A percentile compares a stretch with the other conserved stretches of the same genome.
Conservation (phyloP, 2,329 filamentous ascomycete species). For the Diaporthe vexans region DNA sequence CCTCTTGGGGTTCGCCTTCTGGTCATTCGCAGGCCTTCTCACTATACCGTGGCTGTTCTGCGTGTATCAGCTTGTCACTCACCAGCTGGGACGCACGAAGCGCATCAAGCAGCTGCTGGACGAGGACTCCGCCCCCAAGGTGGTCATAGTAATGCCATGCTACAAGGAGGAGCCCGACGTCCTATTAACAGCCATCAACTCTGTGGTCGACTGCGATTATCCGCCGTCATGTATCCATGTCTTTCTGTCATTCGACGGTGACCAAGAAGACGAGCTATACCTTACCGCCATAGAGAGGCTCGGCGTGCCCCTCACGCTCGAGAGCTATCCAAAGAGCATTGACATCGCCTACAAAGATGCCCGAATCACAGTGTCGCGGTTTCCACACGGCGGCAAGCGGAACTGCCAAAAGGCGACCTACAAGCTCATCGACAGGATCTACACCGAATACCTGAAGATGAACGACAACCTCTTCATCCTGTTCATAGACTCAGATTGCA, state of each 20-base stretch:
- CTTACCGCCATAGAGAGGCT: conserved; percentile 87
- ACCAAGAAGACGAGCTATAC: conserved; percentile 89
- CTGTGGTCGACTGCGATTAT: conserved; percentile 94
- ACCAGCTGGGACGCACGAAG: conserved; percentile 85
- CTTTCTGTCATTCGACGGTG: conserved; percentile 95
- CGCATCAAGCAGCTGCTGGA: conserved; percentile 88
- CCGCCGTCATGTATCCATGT: conserved; percentile 93
- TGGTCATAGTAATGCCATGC: conserved; percentile 96
- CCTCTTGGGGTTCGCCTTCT: conserved; percentile 96
- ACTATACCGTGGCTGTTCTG: conserved; percentile 94
- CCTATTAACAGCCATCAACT: conserved; percentile 88
- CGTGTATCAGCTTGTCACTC: conserved; percentile 90
- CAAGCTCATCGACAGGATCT: conserved; percentile 93
- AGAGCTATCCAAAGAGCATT: conserved; percentile 88
- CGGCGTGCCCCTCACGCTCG: conserved; percentile 82
- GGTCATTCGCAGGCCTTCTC: conserved; percentile 87
- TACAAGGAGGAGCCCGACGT: conserved; percentile 92
- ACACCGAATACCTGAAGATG: conserved; percentile 85
- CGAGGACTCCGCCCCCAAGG: conserved; percentile 88
- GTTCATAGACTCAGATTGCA: conserved; percentile 98
- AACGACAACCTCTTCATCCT: conserved; percentile 96
- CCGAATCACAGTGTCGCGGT: conserved; percentile 90
- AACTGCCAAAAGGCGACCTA: conserved; percentile 95
- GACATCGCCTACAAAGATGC: conserved; percentile 87
- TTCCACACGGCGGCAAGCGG: conserved; percentile 93